Evolutionary conservation across 352 stramenopile species (phyloP).

Genomic region (Phytophthora hibernalis): DNA sequence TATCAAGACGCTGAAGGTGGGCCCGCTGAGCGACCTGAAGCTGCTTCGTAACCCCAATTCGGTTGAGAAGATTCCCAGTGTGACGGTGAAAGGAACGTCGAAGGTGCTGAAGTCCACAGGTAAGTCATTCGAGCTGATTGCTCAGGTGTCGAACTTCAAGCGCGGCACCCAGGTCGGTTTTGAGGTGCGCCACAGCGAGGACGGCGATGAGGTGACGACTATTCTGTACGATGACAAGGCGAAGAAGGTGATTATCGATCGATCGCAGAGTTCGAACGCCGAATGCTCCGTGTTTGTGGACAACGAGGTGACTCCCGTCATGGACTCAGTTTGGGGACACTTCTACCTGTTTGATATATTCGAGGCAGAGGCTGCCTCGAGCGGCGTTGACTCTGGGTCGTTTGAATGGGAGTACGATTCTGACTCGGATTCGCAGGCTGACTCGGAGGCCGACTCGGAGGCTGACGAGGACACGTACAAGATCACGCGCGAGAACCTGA

Average conservation of each 20-base stretch:
- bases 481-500: conserved; percentile 53
- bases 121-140: conserved; percentile 59
- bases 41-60: conserved; percentile 51
- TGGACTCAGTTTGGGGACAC: conserved; percentile 42
- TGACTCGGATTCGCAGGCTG: conserved; percentile 1
- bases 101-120: conserved; percentile 52
- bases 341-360: conserved; percentile 62
- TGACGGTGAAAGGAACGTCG: conserved; percentile 36
- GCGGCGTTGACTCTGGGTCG: conserved; percentile 5
- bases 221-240: conserved; percentile 56
- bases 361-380: conserved; percentile 6
- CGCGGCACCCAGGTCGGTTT: conserved; percentile 43
- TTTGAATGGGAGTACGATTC: conserved; percentile 4
- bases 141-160: conserved; percentile 52
- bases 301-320: conserved; percentile 38
- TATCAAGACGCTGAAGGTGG: conserved; percentile 67
- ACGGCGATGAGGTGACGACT: conserved; percentile 47
- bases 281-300: conserved; percentile 51
- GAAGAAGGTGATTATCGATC: conserved; percentile 62
- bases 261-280: conserved; percentile 47
- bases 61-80: conserved; percentile 32
- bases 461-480: conserved; percentile 31
- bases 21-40: conserved; percentile 52
- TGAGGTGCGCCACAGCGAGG: conserved; percentile 46
- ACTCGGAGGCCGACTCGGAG: conserved; percentile 16